Evolutionary conservation across 2,329 filamentous ascomycete genomes (phyloP), one percentile per base, ranked within the genome.

Genomic region (Waltergamsia citrina): DNA sequence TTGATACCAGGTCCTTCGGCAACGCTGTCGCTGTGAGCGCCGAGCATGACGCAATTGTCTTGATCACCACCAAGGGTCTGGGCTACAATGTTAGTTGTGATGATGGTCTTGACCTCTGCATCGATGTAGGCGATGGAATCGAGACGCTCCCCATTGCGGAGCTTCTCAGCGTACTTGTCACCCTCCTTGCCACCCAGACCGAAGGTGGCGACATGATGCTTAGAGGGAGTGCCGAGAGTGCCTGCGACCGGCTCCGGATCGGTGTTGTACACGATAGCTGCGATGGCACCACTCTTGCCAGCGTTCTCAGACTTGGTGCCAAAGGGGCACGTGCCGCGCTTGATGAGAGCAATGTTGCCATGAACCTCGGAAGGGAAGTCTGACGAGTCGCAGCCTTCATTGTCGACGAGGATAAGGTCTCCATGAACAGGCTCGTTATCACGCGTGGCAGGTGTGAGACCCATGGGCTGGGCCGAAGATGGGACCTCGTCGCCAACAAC

Each of bases 181-280:
- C 77, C 84, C 20, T 78, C 72, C 10, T 64, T 59, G 15, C 70
- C 65, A 3, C 71, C 71, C 17, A 90, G 59, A 2, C 79, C 79
- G 38, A 86, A 78, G 2, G 78, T 84, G 1, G 83, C 74, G 5
- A 83, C 63, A 44, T 85, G 72, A 33, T 75, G 47, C 9, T 66
- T 60, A 1, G 61, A 60, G 0, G 78, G 76, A 0, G 60, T 64
- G 9, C 79, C 82, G 4, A 92, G 64, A 1, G 83, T 88, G 26
- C 83, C 85, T 33, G 69, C 66, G 1, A 86, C 57, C 4, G 59
- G 53, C 2, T 74, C 81, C 2, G 68, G 57, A 32, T 75, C 74
- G 43, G 78, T 81, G 62, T 90, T 86, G 59, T 84, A 88, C 32
- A 92, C 66, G 11, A 92, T 59, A 1, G 78, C 81, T 2, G 78